Percentiles rank a stretch among this genome's conserved stretches.
phyloP scores from a whole-genome alignment of 768 basidiomycete species.

The Termitomyces sp. region DNA sequence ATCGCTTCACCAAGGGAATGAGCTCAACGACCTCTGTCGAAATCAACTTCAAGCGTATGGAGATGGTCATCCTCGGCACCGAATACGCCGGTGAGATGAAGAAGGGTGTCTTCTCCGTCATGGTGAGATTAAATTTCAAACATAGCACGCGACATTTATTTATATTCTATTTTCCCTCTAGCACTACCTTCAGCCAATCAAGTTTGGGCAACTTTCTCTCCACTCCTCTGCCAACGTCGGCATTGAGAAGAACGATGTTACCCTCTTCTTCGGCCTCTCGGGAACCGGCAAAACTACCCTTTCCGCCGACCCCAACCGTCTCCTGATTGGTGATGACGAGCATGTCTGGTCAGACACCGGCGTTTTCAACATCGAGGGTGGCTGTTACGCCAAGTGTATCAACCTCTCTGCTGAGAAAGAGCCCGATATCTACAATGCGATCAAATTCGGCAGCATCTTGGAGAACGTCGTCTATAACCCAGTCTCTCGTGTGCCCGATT shows the following conservation, averaged over 20 bases:
- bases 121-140: constrained; percentile 43
- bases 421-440: constrained; percentile 95
- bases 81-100: constrained; percentile 99
- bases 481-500: constrained; percentile 75
- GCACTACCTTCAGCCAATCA: constrained; percentile 98
- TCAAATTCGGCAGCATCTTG: constrained; percentile 92
- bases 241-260: constrained; percentile 83
- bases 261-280: constrained; percentile 97
- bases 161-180: constrained; percentile 20
- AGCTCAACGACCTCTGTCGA: constrained; percentile 97
- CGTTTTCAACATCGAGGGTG: constrained; percentile 99
- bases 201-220: constrained; percentile 94
- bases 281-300: constrained; percentile 99
- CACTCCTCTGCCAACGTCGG: constrained; percentile 99
- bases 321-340: constrained; percentile 97
- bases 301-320: constrained; percentile 90
- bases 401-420: constrained; percentile 97
- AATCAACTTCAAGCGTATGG: constrained; percentile 99
- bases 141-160: constrained; percentile 9
- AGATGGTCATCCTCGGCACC: constrained; percentile 99
- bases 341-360: constrained; percentile 99
- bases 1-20: constrained; percentile 99
- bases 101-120: constrained; percentile 99
- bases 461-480: constrained; percentile 99
- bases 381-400: constrained; percentile 98